Evolutionary conservation across 495 filamentous ascomycete species (phyloP).

Genomic region (Xylaria palmicola): DNA sequence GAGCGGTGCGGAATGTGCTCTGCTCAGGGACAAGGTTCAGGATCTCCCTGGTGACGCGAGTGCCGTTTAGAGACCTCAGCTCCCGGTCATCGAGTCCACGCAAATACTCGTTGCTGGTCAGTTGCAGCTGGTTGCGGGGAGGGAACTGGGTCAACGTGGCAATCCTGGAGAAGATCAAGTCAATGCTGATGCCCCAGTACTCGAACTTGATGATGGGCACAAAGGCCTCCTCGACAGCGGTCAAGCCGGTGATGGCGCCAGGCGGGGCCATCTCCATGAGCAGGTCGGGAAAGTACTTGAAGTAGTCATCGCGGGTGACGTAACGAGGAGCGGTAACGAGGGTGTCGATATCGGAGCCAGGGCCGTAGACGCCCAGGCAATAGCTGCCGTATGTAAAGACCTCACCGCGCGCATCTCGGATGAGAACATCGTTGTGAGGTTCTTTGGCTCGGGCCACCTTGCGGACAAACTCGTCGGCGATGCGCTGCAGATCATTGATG

Average conservation of each 20-base stretch:
- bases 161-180: slow-evolving; percentile 87
- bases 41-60: slow-evolving; percentile 89
- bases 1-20: slow-evolving; percentile 80
- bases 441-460: slow-evolving; percentile 69
- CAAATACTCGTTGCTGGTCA: slow-evolving; percentile 80
- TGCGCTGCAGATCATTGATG: slow-evolving; percentile 68
- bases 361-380: slow-evolving; percentile 88
- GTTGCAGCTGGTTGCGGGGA: slow-evolving; percentile 57
- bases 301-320: slow-evolving; percentile 84
- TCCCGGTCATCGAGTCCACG: slow-evolving; percentile 83
- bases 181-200: slow-evolving; percentile 85
- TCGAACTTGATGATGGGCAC: slow-evolving; percentile 97
- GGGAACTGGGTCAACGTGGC: slow-evolving; percentile 67
- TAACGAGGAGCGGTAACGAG: slow-evolving; percentile 88
- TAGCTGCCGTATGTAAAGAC: slow-evolving; percentile 96
- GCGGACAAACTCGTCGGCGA: slow-evolving; percentile 81
- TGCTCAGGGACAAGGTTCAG: slow-evolving; percentile 83
- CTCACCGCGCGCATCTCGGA: slow-evolving; percentile 81
- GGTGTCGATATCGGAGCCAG: slow-evolving; percentile 96
- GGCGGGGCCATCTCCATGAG: slow-evolving; percentile 69
- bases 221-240: slow-evolving; percentile 81
- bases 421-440: slow-evolving; percentile 69
- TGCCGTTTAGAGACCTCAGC: slow-evolving; percentile 87
- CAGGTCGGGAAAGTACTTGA: slow-evolving; percentile 76
- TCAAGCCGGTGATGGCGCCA: slow-evolving; percentile 80